Evolutionary conservation across 306 rosid genomes (phyloP).

Genomic region (Quercus dentata): DNA sequence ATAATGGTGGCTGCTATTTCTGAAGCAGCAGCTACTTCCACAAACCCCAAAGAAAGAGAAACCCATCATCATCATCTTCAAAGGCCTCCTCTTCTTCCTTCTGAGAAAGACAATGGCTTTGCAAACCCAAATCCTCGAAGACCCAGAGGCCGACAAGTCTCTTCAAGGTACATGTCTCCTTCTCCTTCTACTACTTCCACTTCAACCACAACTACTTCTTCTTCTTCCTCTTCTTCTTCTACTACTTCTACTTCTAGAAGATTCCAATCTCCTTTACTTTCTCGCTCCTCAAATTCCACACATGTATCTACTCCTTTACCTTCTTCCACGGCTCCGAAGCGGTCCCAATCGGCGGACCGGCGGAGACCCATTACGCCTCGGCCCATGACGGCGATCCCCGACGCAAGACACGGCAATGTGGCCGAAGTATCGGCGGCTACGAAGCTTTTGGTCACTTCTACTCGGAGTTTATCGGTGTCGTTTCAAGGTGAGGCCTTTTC

Average conservation of each 20-base stretch:
- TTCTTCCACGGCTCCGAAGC: constrained; percentile 44
- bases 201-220: constrained; percentile 29
- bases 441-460: constrained; percentile 85
- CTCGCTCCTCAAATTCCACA: constrained; percentile 70
- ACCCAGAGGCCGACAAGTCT: constrained; percentile 77
- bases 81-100: constrained; percentile 51
- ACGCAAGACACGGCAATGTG: constrained; percentile 41
- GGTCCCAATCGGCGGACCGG: constrained; percentile 90
- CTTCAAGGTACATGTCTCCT: constrained; percentile 96
- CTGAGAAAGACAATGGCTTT: constrained; percentile 66
- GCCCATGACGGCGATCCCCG: constrained; percentile 49
- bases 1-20: constrained; percentile 97
- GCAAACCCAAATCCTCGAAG: constrained; percentile 32
- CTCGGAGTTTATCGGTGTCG: constrained; percentile 93
- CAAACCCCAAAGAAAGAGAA: constrained; percentile 30
- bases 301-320: constrained; percentile 50
- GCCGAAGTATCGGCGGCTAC: constrained; percentile 63
- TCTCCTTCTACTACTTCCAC: constrained; percentile 55
- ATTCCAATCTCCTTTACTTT: constrained; percentile 83
- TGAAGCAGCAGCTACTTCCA: constrained; percentile 54
- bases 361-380: constrained; percentile 53
- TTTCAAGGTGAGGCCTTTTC: constrained; percentile 95
- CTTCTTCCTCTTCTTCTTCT: constrained; percentile 50
- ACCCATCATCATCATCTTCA: constrained; percentile 17
- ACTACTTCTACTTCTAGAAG: constrained; percentile 69